These are phyloP conservation scores for Iberis amara DNA, from an alignment of 441 rosid genomes.

Conservation along the genomic window DNA sequence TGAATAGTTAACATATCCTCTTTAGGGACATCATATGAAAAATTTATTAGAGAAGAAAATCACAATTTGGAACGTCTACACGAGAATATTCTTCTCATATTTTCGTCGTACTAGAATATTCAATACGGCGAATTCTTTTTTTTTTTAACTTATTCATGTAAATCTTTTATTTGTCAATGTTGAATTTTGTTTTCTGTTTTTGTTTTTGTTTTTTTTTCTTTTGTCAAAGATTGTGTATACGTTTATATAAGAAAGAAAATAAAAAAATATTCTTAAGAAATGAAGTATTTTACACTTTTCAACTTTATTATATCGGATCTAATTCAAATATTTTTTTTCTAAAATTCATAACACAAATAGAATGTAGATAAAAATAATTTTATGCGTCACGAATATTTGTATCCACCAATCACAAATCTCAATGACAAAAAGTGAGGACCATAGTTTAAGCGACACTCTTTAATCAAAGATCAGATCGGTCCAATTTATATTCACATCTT, in stretches of 20 bases:
- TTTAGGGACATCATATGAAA: neutral
- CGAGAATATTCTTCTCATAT: neutral
- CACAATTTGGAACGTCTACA: neutral
- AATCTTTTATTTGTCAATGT: too few species aligned
- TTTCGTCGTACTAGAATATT: neutral
- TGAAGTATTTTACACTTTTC: neutral
- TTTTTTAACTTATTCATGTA: too few species aligned
- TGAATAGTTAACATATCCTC: neutral
- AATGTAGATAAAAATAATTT: neutral
- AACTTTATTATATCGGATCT: neutral
- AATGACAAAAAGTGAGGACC: slow-evolving; percentile 26
- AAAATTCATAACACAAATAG: neutral
- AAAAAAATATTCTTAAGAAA: neutral
- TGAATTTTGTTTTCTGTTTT: too few species aligned
- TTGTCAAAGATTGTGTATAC: neutral
- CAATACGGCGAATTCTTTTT: neutral
- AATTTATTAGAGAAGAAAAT: neutral
- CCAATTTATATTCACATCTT: slow-evolving; percentile 25
- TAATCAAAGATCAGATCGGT: slow-evolving; percentile 22
- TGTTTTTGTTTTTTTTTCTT: too few species aligned
- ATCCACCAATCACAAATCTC: slow-evolving; percentile 28
- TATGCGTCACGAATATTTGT: slow-evolving; percentile 17
- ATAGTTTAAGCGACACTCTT: slow-evolving; percentile 29
- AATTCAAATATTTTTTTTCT: neutral
- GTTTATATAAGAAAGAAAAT: neutral